These are phyloP conservation scores for Pleurotus giganteus DNA, from an alignment of 768 basidiomycete species.

Conservation along the genomic window DNA sequence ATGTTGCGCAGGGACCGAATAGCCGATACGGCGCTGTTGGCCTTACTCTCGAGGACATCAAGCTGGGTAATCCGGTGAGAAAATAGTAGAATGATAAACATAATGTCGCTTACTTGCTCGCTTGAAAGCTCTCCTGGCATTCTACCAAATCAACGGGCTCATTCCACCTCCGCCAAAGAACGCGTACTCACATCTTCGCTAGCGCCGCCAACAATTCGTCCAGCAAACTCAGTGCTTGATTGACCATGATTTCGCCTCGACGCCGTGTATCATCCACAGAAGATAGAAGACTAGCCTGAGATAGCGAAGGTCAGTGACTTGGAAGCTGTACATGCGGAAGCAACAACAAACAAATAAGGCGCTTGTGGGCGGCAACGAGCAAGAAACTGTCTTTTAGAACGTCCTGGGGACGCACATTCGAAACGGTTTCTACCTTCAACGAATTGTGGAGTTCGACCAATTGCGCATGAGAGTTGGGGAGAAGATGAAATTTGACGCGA, in stretches of 20 bases:
- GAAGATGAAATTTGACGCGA: not conserved
- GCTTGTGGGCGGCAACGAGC: no score
- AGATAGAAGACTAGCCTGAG: no score
- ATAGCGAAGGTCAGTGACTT: no score
- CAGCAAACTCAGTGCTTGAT: not conserved
- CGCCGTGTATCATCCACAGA: no score
- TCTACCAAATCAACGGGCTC: not conserved
- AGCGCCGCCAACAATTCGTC: not conserved
- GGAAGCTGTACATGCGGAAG: no score
- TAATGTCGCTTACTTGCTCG: not conserved
- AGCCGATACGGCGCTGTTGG: constrained; percentile 6
- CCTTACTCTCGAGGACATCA: not conserved
- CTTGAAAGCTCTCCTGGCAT: not conserved
- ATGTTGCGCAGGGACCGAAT: not conserved
- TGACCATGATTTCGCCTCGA: no score
- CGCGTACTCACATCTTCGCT: not conserved
- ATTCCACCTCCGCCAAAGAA: not conserved
- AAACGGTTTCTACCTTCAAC: no score
- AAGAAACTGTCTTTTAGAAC: no score
- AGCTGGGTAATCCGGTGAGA: not conserved
- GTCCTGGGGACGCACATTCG: no score
- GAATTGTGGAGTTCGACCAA: no score
- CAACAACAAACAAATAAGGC: no score
- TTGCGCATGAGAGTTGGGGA: no score
- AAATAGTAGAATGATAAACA: constrained; percentile 7